phyloP scores from a whole-genome alignment of 352 stramenopile genomes.

The Globisporangium lucens region DNA sequence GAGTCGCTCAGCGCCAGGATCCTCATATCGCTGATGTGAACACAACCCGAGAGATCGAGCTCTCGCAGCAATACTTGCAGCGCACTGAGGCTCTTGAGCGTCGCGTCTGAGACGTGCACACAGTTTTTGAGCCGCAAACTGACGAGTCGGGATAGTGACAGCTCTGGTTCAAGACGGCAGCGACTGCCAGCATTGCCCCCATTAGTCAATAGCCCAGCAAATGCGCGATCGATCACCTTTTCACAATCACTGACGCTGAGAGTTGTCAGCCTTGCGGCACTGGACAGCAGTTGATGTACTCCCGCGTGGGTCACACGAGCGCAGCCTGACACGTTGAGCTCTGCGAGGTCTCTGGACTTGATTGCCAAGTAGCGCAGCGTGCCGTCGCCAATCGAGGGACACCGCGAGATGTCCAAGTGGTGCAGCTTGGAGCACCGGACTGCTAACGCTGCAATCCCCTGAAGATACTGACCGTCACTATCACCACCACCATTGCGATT shows the following conservation, averaged over 20 bases:
- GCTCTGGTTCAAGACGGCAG: background rate
- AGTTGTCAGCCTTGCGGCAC: conserved; percentile 24
- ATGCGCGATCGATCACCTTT: conserved; percentile 44
- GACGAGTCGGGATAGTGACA: conserved; percentile 23
- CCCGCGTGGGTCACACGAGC: conserved; percentile 24
- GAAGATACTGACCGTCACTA: background rate
- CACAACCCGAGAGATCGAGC: conserved; percentile 79
- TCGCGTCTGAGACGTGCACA: conserved; percentile 35
- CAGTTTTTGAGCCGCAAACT: conserved; percentile 45
- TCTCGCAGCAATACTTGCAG: conserved; percentile 62
- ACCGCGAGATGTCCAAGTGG: conserved; percentile 55
- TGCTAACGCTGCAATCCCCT: conserved; percentile 39
- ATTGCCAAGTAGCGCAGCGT: conserved; percentile 26
- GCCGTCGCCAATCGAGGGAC: conserved; percentile 38
- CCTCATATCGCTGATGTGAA: conserved; percentile 68
- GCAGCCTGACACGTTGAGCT: conserved; percentile 27
- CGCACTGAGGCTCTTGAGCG: conserved; percentile 35
- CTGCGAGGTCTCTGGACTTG: conserved; percentile 19
- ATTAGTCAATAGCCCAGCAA: conserved; percentile 9
- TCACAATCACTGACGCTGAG: conserved; percentile 27
- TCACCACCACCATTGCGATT: background rate
- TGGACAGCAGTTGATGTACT: conserved; percentile 22
- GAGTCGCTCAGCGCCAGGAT: conserved; percentile 73
- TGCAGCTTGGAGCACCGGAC: conserved; percentile 30
- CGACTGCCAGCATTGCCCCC: background rate